A percentile compares a stretch with the other conserved stretches of the same genome.
Evolutionary conservation across 176 grass and related monocot genomes (phyloP).

Genomic region (Otatea glauca): DNA sequence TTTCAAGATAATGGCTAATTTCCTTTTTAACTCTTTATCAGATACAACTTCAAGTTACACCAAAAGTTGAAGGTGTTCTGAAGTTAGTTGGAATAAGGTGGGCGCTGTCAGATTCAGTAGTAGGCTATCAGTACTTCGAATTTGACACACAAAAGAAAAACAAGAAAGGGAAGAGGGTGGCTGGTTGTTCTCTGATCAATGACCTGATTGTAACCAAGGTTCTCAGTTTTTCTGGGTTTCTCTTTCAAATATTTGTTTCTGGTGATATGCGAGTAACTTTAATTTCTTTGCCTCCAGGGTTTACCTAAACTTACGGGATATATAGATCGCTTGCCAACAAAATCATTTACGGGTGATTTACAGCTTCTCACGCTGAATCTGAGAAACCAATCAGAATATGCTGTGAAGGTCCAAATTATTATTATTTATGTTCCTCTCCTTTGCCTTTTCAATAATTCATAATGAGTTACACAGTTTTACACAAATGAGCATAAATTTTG

Average conservation of each 20-base stretch:
- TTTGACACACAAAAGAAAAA: constrained; percentile 63
- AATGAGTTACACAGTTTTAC: constrained; percentile 25
- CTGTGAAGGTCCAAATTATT: constrained; percentile 72
- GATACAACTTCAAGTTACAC: constrained; percentile 94
- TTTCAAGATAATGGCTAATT: constrained; percentile 20
- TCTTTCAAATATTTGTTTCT: constrained; percentile 36
- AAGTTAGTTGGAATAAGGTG: constrained; percentile 91
- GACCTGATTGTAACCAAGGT: constrained; percentile 95
- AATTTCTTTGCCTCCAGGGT: constrained; percentile 60
- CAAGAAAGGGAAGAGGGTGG: constrained; percentile 76
- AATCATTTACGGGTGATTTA: constrained; percentile 78
- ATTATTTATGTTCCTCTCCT: constrained; percentile 13
- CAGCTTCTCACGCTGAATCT: constrained; percentile 72
- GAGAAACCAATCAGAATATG: constrained; percentile 76
- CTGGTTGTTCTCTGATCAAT: constrained; percentile 48
- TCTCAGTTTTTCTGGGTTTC: constrained; percentile 20
- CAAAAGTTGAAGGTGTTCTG: constrained; percentile 86
- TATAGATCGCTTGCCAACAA: constrained; percentile 73
- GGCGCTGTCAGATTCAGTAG: constrained; percentile 85
- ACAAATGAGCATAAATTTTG: constrained; percentile 1
- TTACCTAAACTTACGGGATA: constrained; percentile 82
- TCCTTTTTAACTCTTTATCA: constrained; percentile 46
- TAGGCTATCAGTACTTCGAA: constrained; percentile 91
- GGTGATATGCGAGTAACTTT: constrained; percentile 30
- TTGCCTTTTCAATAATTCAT: constrained; percentile 26